Evolutionary conservation across 768 basidiomycete species (phyloP), one percentile per base, ranked within the genome.

Genomic region (Pisolithus albus): DNA sequence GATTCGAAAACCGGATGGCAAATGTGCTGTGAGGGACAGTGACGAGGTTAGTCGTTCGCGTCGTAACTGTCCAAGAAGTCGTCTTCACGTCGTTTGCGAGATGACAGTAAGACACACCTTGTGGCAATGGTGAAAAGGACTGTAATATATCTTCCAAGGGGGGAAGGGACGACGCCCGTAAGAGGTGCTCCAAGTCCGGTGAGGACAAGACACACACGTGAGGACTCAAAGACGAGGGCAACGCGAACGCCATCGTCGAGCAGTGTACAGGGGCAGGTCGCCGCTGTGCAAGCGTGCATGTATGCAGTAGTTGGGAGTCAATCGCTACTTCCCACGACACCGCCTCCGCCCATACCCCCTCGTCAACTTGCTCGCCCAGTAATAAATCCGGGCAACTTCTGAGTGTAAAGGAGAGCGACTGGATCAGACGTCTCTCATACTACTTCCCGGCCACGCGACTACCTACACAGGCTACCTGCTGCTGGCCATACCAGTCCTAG

Each of bases 81-180:
- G 21, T 53, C 53, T 32, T 46, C 24, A 44, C 18, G 32, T 42
- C 26, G 44, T 46, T 8, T 23, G 44, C 40, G 42, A 57, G 16
- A 15, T 15, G n/a, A 30, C 39, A 46, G 30, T 7, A 18, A n/a
- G 21, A 64, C 67, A 46, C 65, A 87, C 89, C 86, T 75, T 89
- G 82, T 0, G 87, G 83, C 47, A 92, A 71, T 10, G 90, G 90
- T 2, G 88, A 87, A 60, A 92, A 92, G 3, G 87, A 88, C 64
- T 92, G 89, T 26, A 92, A 75, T 51, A 92, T 79, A 58, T 84
- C 75, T 32, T 82, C 80, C 13, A 92, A 70, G 15, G 84, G 74
- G 2, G 90, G 90, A 16, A 92, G 68, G 1, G 79, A 78, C 8
- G 81, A 75, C 2, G 72, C 61, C 26, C 71, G 67, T 43, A 92